phyloP scores from a whole-genome alignment of 257 asterid species.

The Mitragyna speciosa region DNA sequence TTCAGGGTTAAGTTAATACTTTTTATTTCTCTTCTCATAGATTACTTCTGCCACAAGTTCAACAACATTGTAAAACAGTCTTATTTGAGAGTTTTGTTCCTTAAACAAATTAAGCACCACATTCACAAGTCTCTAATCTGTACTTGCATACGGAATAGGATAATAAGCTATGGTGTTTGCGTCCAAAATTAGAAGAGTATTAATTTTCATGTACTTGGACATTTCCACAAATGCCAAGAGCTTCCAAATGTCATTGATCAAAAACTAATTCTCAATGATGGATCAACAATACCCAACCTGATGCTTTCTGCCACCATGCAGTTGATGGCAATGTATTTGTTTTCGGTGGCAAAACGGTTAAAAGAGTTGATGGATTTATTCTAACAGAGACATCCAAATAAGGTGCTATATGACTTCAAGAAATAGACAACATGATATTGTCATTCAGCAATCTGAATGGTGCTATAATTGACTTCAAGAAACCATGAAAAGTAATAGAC shows the following conservation, averaged over 20 bases:
- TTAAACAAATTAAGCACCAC: background rate
- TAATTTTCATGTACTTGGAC: background rate
- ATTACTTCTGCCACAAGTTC: background rate
- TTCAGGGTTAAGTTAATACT: background rate
- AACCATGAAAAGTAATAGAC: background rate
- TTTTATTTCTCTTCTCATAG: background rate
- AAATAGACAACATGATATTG: background rate
- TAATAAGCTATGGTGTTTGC: background rate
- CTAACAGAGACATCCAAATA: background rate
- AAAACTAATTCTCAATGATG: background rate
- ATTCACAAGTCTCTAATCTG: background rate
- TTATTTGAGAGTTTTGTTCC: background rate
- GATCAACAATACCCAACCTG: background rate
- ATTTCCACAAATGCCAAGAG: background rate
- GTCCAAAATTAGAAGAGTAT: background rate
- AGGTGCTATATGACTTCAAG: background rate
- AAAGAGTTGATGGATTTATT: background rate
- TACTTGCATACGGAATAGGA: background rate
- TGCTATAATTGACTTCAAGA: background rate
- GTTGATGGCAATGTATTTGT: background rate
- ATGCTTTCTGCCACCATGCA: background rate
- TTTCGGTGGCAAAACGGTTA: background rate
- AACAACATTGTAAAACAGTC: background rate
- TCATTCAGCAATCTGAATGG: background rate
- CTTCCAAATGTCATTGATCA: background rate